A percentile compares a stretch with the other conserved stretches of the same genome.
Conservation (phyloP, 768 basidiomycete species). For the Exidia glandulosa region DNA sequence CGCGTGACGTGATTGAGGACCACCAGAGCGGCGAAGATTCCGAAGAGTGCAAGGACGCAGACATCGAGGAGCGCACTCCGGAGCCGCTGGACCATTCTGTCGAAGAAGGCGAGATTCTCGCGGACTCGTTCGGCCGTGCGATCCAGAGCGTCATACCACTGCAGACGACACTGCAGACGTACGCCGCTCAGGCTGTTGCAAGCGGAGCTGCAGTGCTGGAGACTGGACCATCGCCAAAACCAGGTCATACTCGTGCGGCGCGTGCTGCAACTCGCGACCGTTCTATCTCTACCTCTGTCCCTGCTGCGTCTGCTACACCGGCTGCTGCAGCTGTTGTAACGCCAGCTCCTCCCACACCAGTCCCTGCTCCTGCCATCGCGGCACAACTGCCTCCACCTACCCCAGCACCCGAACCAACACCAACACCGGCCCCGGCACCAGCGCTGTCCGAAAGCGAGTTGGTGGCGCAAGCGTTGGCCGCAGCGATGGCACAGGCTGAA, state of each 20-base stretch:
- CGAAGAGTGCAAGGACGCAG: not conserved
- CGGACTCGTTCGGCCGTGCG: not conserved
- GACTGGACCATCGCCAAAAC: not conserved
- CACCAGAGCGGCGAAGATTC: not conserved
- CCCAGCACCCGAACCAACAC: not conserved
- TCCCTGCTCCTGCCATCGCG: not conserved
- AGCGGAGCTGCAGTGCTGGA: not conserved
- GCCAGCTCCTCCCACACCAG: not conserved
- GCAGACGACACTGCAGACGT: not conserved
- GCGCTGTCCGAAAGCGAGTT: not conserved
- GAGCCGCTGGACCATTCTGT: not conserved
- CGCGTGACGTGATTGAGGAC: not conserved
- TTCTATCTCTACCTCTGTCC: not conserved
- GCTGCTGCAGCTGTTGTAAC: not conserved
- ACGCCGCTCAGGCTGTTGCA: not conserved
- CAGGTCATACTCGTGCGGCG: not conserved
- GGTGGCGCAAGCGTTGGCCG: not conserved
- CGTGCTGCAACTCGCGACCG: not conserved
- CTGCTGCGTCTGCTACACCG: not conserved
- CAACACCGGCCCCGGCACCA: not conserved
- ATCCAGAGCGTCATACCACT: not conserved
- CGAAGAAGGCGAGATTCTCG: not conserved
- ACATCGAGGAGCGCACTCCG: not conserved
- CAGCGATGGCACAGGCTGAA: not conserved
- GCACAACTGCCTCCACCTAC: too few species aligned